Conservation (phyloP, 1,284 basidiomycete species). For the Papiliotrema nemorosa region DNA sequence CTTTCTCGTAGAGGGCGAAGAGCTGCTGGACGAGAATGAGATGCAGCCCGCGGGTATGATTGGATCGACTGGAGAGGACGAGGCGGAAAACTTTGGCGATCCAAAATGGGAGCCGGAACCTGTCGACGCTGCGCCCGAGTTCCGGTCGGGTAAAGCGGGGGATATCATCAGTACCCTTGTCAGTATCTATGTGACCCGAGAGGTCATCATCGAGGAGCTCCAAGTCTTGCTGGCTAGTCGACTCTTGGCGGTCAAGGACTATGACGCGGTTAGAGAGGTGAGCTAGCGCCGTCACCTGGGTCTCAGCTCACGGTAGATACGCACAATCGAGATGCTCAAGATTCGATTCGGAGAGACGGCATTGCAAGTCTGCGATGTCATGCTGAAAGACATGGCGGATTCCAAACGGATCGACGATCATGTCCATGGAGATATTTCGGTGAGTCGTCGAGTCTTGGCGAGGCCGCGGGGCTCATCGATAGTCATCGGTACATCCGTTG, state of each 20-base stretch:
- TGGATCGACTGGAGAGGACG: slow-evolving; percentile 64
- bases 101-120: slow-evolving; percentile 92
- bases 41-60: slow-evolving; percentile 19
- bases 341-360: slow-evolving; percentile 86
- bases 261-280: slow-evolving; percentile 79
- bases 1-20: slow-evolving; percentile 80
- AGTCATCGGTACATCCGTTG: slow-evolving; percentile 74
- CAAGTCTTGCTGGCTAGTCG: slow-evolving; percentile 82
- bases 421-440: slow-evolving; percentile 68
- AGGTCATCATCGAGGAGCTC: slow-evolving; percentile 88
- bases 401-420: slow-evolving; percentile 80
- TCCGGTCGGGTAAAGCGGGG: slow-evolving; percentile 77
- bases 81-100: slow-evolving; percentile 76
- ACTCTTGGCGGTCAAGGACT: slow-evolving; percentile 71
- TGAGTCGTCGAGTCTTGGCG: slow-evolving; percentile 45
- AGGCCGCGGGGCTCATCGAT: slow-evolving; percentile 7
- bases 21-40: slow-evolving; percentile 54
- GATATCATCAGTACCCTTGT: slow-evolving; percentile 92
- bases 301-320: slow-evolving; percentile 56
- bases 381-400: slow-evolving; percentile 92
- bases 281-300: slow-evolving; percentile 1
- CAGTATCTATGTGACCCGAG: slow-evolving; percentile 91
- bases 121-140: slow-evolving; percentile 91
- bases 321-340: slow-evolving; percentile 88
- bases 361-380: slow-evolving; percentile 89